A percentile compares a stretch with the other conserved stretches of the same genome.
phyloP scores from a whole-genome alignment of 345 rosid genomes.

The Cardamine resedifolia region DNA sequence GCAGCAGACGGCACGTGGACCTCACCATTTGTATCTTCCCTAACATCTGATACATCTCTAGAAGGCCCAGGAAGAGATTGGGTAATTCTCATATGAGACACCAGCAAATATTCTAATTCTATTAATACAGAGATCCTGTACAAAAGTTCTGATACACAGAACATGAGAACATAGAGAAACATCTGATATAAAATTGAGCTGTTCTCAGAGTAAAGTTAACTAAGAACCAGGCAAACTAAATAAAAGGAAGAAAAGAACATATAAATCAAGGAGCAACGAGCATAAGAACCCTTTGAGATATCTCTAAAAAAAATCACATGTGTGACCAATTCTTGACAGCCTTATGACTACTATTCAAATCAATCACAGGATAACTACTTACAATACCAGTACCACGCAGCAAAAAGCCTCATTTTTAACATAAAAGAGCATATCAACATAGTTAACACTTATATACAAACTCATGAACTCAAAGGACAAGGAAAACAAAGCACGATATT shows the following conservation, averaged over 20 bases:
- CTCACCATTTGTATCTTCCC: slow-evolving; percentile 87
- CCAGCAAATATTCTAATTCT: neutral
- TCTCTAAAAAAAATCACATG: neutral
- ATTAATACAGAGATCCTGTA: neutral
- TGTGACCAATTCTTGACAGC: neutral
- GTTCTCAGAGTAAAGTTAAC: neutral
- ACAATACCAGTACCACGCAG: neutral
- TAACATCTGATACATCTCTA: slow-evolving; percentile 58
- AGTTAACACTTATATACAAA: neutral
- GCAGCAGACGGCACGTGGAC: slow-evolving; percentile 90
- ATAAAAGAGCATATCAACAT: no score
- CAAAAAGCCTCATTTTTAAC: neutral
- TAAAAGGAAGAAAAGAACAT: no score
- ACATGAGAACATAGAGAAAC: neutral
- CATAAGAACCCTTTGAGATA: slow-evolving; percentile 19
- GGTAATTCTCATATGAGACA: slow-evolving; percentile 13
- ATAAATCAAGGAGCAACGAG: neutral
- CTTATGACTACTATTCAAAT: neutral
- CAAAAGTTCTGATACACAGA: no score
- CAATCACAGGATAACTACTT: neutral
- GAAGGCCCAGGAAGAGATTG: slow-evolving; percentile 52
- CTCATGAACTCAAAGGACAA: neutral
- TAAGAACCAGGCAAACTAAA: neutral
- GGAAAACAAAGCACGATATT: slow-evolving; percentile 17
- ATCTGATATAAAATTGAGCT: neutral